A percentile compares a stretch with the other conserved stretches of the same genome.
These are phyloP conservation scores for Iberis pinnata DNA, from an alignment of 345 rosid genomes.

Conservation along the genomic window DNA sequence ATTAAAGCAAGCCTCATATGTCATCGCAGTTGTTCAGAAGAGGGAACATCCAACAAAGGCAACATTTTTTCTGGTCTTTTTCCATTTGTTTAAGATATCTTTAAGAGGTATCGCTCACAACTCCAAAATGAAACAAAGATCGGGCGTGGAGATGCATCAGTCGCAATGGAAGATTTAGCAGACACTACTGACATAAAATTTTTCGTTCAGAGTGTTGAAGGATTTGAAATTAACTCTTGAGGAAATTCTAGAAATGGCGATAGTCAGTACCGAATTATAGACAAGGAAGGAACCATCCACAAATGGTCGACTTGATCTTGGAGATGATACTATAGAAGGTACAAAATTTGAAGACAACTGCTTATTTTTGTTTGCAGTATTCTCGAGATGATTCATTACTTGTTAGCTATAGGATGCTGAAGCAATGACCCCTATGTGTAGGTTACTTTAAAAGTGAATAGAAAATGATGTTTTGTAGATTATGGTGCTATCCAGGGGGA, in stretches of 20 bases:
- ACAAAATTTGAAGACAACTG: constrained; percentile 12
- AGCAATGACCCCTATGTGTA: not conserved
- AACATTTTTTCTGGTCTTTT: constrained; percentile 61
- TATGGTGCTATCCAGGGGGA: constrained; percentile 57
- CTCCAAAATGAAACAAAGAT: constrained; percentile 27
- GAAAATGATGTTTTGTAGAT: constrained; percentile 33
- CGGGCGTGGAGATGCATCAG: constrained; percentile 20
- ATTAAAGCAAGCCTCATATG: constrained; percentile 28
- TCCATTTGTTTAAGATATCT: constrained; percentile 55
- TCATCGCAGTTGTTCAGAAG: constrained; percentile 38
- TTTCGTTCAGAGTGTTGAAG: constrained; percentile 31
- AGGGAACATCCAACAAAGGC: constrained; percentile 32
- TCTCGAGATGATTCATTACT: not conserved
- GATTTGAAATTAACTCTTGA: constrained; percentile 24
- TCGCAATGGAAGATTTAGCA: constrained; percentile 23
- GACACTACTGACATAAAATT: constrained; percentile 21
- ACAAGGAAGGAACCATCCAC: constrained; percentile 28
- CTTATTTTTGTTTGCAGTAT: constrained; percentile 8
- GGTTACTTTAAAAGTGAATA: not conserved
- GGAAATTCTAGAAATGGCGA: constrained; percentile 30
- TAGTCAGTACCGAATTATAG: constrained; percentile 34
- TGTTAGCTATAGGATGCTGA: constrained; percentile 8
- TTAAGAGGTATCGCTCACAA: constrained; percentile 35
- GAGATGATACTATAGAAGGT: constrained; percentile 56
- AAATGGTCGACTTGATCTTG: constrained; percentile 23